A percentile compares a stretch with the other conserved stretches of the same genome.
Conservation (phyloP, 2,329 filamentous ascomycete genomes). For the Aschersonia sp. region DNA sequence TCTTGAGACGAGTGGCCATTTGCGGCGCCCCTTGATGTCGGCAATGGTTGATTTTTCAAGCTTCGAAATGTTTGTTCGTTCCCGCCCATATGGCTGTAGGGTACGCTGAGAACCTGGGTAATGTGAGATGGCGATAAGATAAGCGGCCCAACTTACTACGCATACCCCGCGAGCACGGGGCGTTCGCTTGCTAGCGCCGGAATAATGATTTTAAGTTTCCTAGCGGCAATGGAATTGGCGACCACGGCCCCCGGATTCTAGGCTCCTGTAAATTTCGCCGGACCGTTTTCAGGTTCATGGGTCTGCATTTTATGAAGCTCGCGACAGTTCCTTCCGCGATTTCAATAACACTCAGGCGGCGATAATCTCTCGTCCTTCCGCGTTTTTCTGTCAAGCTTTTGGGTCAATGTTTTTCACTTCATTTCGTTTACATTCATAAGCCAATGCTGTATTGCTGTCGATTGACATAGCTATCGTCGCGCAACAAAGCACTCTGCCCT, state of each 20-base stretch:
- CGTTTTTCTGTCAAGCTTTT: too few species aligned
- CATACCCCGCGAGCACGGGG: constrained; percentile 2
- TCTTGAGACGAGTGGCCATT: too few species aligned
- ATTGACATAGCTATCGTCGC: too few species aligned
- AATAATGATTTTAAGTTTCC: constrained; percentile 19
- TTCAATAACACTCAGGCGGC: background rate
- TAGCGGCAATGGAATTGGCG: constrained; percentile 28
- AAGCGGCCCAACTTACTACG: background rate
- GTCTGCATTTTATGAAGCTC: too few species aligned
- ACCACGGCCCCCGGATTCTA: constrained; percentile 22
- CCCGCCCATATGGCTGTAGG: too few species aligned
- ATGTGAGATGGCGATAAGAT: constrained; percentile 7
- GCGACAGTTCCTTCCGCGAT: constrained; percentile 2
- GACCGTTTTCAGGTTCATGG: background rate
- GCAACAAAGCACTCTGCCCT: background rate
- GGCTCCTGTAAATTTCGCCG: constrained; percentile 24
- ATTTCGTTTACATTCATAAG: too few species aligned
- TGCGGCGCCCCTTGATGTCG: too few species aligned
- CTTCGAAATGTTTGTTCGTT: too few species aligned
- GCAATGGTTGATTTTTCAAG: too few species aligned
- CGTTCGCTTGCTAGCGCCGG: constrained; percentile 11
- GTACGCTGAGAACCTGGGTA: background rate
- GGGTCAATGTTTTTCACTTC: too few species aligned
- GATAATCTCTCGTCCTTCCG: too few species aligned
- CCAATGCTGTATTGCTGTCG: too few species aligned